Conservation (phyloP, 2,329 filamentous ascomycete genomes). For the Curvularia sp. region DNA sequence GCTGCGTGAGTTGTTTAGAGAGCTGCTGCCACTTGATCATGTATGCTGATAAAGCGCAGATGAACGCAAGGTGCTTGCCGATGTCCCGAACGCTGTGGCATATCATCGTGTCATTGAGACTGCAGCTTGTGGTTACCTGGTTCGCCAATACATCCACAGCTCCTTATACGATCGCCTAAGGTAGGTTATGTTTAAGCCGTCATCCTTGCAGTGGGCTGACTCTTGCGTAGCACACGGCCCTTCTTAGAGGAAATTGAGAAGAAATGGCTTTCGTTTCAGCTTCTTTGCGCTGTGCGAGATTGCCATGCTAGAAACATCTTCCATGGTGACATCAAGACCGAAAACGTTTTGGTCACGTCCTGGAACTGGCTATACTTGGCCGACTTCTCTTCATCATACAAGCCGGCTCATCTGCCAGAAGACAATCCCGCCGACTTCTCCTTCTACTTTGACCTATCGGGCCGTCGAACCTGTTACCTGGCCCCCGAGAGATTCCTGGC, state of each 20-base stretch:
- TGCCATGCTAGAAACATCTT: slow-evolving; percentile 89
- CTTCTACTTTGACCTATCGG: slow-evolving; percentile 95
- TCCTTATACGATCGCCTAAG: slow-evolving; percentile 93
- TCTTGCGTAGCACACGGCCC: slow-evolving; percentile 75
- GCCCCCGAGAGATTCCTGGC: slow-evolving; percentile 91
- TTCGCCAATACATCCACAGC: slow-evolving; percentile 94
- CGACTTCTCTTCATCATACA: slow-evolving; percentile 97
- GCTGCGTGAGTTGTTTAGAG: slow-evolving; percentile 63
- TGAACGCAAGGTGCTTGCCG: slow-evolving; percentile 78
- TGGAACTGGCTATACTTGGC: slow-evolving; percentile 99
- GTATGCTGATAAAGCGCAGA: slow-evolving; percentile 56
- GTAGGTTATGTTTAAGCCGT: slow-evolving; percentile 40
- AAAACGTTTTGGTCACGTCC: slow-evolving; percentile 95
- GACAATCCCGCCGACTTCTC: slow-evolving; percentile 98
- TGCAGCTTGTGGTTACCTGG: slow-evolving; percentile 86
- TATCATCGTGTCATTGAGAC: slow-evolving; percentile 94
- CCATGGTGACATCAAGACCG: slow-evolving; percentile 98
- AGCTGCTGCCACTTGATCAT: not conserved
- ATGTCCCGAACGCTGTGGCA: slow-evolving; percentile 87
- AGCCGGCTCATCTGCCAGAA: slow-evolving; percentile 90
- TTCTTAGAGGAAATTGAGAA: slow-evolving; percentile 98
- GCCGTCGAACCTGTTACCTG: slow-evolving; percentile 89
- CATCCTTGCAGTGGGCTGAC: slow-evolving; percentile 30
- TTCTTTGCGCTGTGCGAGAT: slow-evolving; percentile 89
- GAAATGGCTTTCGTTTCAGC: slow-evolving; percentile 97